Percentiles rank a stretch among this genome's conserved stretches.
phyloP scores from a whole-genome alignment of 176 grass and related monocot genomes.

The Thalia dealbata region DNA sequence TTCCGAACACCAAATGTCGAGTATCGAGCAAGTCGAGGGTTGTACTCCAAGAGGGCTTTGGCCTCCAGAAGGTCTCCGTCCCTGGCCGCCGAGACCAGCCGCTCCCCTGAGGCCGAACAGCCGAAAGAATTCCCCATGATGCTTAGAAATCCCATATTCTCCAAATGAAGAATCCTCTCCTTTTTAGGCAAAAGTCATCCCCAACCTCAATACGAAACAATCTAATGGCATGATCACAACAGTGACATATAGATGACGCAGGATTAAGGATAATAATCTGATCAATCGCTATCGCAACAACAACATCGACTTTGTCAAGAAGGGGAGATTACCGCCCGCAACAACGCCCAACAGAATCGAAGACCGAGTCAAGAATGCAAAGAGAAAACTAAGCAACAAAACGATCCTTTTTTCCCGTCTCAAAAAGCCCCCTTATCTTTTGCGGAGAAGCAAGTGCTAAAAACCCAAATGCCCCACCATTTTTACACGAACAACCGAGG shows the following conservation, averaged over 20 bases:
- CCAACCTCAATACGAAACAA: background rate
- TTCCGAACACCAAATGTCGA: slow-evolving; percentile 90
- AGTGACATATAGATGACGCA: background rate
- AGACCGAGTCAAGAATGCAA: background rate
- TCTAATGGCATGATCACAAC: background rate
- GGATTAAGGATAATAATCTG: background rate
- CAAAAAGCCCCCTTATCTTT: background rate
- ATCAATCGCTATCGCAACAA: background rate
- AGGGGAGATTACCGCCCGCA: slow-evolving; percentile 8
- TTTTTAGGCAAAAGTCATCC: background rate
- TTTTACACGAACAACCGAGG: background rate
- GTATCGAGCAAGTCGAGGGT: slow-evolving; percentile 77
- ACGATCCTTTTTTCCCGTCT: no score
- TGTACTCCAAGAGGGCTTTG: slow-evolving; percentile 81
- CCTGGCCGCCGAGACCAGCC: slow-evolving; percentile 84
- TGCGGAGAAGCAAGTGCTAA: background rate
- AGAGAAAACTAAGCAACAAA: background rate
- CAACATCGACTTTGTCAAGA: background rate
- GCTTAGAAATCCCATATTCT: slow-evolving; percentile 84
- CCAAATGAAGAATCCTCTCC: slow-evolving; percentile 8
- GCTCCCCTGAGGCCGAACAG: slow-evolving; percentile 88
- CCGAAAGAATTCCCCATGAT: slow-evolving; percentile 96
- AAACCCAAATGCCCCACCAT: background rate
- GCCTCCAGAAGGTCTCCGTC: slow-evolving; percentile 93
- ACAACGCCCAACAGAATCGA: slow-evolving; percentile 1